Evolutionary conservation across 352 stramenopile genomes (phyloP).

Genomic region (Pythium oligandrum): DNA sequence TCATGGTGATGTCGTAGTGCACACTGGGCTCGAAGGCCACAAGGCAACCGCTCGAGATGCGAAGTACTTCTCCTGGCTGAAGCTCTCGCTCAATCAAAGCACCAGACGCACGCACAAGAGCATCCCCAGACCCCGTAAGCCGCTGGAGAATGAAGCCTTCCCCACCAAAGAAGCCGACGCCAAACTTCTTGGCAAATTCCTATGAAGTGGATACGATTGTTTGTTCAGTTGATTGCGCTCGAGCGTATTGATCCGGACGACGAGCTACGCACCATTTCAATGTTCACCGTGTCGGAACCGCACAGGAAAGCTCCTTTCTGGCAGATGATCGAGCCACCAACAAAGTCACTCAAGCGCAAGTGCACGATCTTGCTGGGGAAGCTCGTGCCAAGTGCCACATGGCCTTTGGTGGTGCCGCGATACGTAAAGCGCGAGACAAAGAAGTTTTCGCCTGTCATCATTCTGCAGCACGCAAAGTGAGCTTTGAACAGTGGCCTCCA

Average conservation of each 20-base stretch:
- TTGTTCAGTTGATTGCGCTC: background rate
- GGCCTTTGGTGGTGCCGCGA: constrained; percentile 49
- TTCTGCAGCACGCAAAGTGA: constrained; percentile 19
- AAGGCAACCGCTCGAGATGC: constrained; percentile 90
- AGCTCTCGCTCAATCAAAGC: constrained; percentile 87
- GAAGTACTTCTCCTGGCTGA: constrained; percentile 81
- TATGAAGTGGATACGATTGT: constrained; percentile 11
- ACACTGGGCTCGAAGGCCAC: constrained; percentile 88
- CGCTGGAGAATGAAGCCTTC: constrained; percentile 94
- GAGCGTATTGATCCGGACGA: background rate
- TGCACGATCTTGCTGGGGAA: constrained; percentile 90
- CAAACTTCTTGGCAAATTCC: constrained; percentile 90
- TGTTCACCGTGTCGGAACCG: constrained; percentile 88
- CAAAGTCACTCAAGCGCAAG: constrained; percentile 85
- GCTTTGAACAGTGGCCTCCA: background rate
- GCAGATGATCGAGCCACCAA: constrained; percentile 82
- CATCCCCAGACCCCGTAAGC: constrained; percentile 87
- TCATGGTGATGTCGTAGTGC: constrained; percentile 90
- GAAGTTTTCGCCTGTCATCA: constrained; percentile 81
- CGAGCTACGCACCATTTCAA: constrained; percentile 69
- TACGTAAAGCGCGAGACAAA: constrained; percentile 78
- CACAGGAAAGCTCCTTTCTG: constrained; percentile 92
- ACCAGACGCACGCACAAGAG: constrained; percentile 89
- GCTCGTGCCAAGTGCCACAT: constrained; percentile 88
- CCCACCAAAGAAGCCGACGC: constrained; percentile 91